A percentile compares a stretch with the other conserved stretches of the same genome.
Evolutionary conservation across 257 asterid species (phyloP).

Genomic region (Solanum virginianum): DNA sequence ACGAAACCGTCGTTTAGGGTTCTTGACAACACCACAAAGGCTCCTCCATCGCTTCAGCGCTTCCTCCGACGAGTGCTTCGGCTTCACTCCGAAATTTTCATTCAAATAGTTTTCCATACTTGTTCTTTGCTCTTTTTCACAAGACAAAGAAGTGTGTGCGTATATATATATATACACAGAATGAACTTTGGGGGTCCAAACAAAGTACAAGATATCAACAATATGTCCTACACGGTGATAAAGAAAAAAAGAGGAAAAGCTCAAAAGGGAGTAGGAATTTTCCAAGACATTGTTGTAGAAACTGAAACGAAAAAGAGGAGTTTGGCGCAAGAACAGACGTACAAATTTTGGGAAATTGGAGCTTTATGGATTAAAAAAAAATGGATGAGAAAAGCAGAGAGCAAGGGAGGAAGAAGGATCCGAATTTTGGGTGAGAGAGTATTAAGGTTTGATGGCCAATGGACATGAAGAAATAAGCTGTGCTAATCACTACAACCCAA

Average conservation of each 20-base stretch:
- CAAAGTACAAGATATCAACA: neutral
- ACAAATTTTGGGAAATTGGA: neutral
- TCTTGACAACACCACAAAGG: neutral
- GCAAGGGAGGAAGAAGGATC: neutral
- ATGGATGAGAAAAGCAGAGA: neutral
- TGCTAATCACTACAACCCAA: neutral
- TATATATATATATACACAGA: neutral
- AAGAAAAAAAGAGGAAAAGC: neutral
- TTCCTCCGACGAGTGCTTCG: constrained; percentile 3
- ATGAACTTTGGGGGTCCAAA: neutral
- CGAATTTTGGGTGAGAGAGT: neutral
- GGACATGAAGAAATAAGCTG: neutral
- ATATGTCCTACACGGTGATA: neutral
- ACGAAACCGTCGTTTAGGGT: constrained; percentile 9
- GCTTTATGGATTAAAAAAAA: neutral
- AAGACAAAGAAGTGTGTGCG: neutral
- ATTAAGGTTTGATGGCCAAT: neutral
- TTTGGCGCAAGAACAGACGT: neutral
- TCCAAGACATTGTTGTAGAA: neutral
- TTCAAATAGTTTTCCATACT: constrained; percentile 3
- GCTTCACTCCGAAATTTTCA: constrained; percentile 5
- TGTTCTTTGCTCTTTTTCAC: neutral
- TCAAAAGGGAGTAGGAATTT: neutral
- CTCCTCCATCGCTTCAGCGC: constrained; percentile 9
- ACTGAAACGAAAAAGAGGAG: neutral